A percentile compares a stretch with the other conserved stretches of the same genome.
Conservation (phyloP, 352 stramenopile genomes). For the Phytophthora tubulina region DNA sequence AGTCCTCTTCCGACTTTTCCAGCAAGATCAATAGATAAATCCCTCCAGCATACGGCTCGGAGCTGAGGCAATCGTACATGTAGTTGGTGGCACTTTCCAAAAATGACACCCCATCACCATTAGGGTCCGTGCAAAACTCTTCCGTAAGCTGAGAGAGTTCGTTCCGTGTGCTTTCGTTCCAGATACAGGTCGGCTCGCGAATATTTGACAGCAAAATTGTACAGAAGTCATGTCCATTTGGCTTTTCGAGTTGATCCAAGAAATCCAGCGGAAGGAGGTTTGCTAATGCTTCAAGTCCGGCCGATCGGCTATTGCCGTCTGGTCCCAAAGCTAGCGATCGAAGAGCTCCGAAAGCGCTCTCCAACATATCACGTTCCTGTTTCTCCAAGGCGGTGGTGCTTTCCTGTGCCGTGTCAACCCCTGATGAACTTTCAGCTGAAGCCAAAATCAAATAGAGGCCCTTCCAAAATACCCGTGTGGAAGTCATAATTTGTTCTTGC, state of each 20-base stretch:
- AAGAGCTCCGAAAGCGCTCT: constrained; percentile 76
- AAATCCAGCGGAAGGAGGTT: constrained; percentile 81
- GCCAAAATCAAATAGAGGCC: constrained; percentile 80
- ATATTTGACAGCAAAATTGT: constrained; percentile 76
- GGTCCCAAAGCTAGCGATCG: constrained; percentile 67
- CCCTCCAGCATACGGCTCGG: constrained; percentile 71
- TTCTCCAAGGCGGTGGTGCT: constrained; percentile 55
- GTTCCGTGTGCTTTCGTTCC: constrained; percentile 66
- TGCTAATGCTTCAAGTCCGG: constrained; percentile 66
- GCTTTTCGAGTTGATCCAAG: constrained; percentile 75
- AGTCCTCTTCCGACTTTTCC: constrained; percentile 67
- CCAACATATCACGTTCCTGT: constrained; percentile 78
- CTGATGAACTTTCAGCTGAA: constrained; percentile 65
- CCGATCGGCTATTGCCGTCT: constrained; percentile 60
- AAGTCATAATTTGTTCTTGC: constrained; percentile 72
- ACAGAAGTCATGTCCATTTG: constrained; percentile 80
- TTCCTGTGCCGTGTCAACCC: constrained; percentile 47
- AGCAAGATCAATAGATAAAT: constrained; percentile 80
- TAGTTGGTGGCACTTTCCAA: constrained; percentile 76
- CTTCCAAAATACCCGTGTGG: constrained; percentile 83
- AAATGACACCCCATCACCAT: constrained; percentile 66
- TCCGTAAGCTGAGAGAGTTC: constrained; percentile 82
- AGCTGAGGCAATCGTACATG: constrained; percentile 85
- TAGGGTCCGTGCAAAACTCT: constrained; percentile 72
- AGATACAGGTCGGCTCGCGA: constrained; percentile 81